Evolutionary conservation across 2,329 filamentous ascomycete genomes (phyloP).

Genomic region (Penicillium psychrosexuale): DNA sequence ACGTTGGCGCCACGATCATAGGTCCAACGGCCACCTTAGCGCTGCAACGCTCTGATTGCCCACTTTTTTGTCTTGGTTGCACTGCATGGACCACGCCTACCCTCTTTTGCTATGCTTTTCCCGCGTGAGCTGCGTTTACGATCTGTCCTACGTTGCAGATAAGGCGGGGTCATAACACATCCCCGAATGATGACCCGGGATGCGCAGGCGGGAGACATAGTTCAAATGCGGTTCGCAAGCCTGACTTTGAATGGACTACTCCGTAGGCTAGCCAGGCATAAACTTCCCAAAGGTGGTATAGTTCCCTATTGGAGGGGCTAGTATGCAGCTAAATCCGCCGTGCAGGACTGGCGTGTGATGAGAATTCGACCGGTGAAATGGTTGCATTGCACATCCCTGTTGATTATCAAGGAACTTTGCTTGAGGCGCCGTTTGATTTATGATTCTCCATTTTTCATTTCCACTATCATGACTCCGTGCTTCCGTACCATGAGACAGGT

Average conservation of each 20-base stretch:
- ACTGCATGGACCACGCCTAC: background rate
- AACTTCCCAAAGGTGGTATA: background rate
- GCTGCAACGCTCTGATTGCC: constrained; percentile 3
- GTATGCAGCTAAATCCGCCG: background rate
- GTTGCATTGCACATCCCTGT: constrained; percentile 15
- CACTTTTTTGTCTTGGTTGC: background rate
- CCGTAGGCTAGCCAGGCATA: background rate
- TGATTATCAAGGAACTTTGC: background rate
- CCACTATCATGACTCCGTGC: background rate
- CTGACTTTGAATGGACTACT: background rate
- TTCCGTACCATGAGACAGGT: background rate
- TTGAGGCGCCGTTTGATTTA: background rate
- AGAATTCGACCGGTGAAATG: constrained; percentile 7
- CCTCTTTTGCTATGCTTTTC: background rate
- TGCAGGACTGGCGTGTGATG: constrained; percentile 12
- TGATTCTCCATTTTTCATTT: background rate
- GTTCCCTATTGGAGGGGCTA: background rate
- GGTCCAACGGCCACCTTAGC: background rate
- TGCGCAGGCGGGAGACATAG: constrained; percentile 7
- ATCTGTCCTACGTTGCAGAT: background rate
- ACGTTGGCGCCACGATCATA: constrained; percentile 4
- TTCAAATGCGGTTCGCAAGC: background rate
- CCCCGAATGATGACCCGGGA: constrained; percentile 14
- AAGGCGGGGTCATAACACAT: background rate
- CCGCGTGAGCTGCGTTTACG: background rate